phyloP scores from a whole-genome alignment of 495 filamentous ascomycete genomes.

The Talaromyces adpressus region DNA sequence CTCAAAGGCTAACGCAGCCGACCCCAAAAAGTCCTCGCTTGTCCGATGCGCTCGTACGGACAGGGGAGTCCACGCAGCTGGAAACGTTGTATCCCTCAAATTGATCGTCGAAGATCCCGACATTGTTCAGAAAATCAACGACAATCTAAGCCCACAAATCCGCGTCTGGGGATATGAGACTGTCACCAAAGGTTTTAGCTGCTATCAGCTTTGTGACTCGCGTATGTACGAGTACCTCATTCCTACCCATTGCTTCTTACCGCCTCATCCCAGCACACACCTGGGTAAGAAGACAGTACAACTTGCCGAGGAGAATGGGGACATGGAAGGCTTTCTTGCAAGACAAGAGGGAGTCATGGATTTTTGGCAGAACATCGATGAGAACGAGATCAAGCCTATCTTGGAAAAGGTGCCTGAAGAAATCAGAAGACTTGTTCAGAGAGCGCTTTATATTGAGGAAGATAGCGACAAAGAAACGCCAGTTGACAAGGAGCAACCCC shows the following conservation, averaged over 20 bases:
- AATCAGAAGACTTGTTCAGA: conserved; percentile 30
- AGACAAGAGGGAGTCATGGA: conserved; percentile 69
- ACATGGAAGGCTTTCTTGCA: conserved; percentile 56
- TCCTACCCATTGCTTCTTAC: conserved; percentile 82
- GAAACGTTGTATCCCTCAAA: conserved; percentile 93
- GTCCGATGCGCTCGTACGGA: conserved; percentile 93
- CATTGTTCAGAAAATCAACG: conserved; percentile 85
- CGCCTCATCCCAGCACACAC: conserved; percentile 81
- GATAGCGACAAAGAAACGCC: conserved; percentile 12
- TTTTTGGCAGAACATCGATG: conserved; percentile 77
- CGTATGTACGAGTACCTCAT: conserved; percentile 95
- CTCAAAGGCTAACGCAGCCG: conserved; percentile 90
- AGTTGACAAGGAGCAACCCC: conserved; percentile 1
- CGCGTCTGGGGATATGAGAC: conserved; percentile 86
- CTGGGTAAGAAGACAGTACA: conserved; percentile 73
- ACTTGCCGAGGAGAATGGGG: conserved; percentile 60
- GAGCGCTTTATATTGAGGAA: conserved; percentile 27
- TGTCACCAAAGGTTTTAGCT: conserved; percentile 79
- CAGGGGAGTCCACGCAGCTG: conserved; percentile 95
- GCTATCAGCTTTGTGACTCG: conserved; percentile 87
- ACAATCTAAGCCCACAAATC: conserved; percentile 76
- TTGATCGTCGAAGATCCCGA: conserved; percentile 88
- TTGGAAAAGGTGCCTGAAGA: conserved; percentile 48
- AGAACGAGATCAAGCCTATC: conserved; percentile 67
- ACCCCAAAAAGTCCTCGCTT: conserved; percentile 92